Evolutionary conservation across 2,329 filamentous ascomycete genomes (phyloP).

Genomic region (Neurospora sp.): DNA sequence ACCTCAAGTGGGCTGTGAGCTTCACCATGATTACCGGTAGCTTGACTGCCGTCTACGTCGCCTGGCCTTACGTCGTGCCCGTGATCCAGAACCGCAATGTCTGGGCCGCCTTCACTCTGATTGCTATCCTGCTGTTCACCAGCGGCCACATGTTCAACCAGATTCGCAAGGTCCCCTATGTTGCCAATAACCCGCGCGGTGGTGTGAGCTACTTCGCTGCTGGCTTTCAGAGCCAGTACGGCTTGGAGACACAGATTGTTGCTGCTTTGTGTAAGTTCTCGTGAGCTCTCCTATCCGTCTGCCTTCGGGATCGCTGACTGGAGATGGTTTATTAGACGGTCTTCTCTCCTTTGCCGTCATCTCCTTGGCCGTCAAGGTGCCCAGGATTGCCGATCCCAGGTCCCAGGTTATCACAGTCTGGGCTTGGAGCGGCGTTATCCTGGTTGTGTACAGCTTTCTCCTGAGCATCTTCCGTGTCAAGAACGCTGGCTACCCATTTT

Average conservation of each 20-base stretch:
- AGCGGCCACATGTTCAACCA: constrained; percentile 99
- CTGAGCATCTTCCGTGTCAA: constrained; percentile 90
- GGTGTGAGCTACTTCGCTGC: constrained; percentile 83
- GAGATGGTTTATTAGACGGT: constrained; percentile 35
- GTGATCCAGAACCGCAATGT: constrained; percentile 82
- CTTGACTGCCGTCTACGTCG: constrained; percentile 58
- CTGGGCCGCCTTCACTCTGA: constrained; percentile 84
- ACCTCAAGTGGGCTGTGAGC: constrained; percentile 59
- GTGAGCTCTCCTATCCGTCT: background rate
- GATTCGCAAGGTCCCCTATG: constrained; percentile 91
- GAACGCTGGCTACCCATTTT: constrained; percentile 92
- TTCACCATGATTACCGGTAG: constrained; percentile 61
- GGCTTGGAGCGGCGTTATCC: constrained; percentile 66
- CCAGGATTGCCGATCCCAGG: constrained; percentile 69
- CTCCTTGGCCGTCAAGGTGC: constrained; percentile 82
- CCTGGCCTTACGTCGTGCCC: constrained; percentile 71
- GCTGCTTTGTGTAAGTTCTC: constrained; percentile 70
- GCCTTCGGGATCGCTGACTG: background rate
- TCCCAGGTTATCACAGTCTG: constrained; percentile 75
- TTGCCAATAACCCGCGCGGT: constrained; percentile 72
- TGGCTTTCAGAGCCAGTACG: constrained; percentile 89
- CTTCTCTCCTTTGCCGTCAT: constrained; percentile 84
- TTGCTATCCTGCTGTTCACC: constrained; percentile 84
- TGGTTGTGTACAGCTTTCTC: constrained; percentile 86
- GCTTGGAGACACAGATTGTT: constrained; percentile 90